Percentiles rank a stretch among this genome's conserved stretches.
Evolutionary conservation across 495 filamentous ascomycete genomes (phyloP).

Genomic region (Aspergillus leporis): DNA sequence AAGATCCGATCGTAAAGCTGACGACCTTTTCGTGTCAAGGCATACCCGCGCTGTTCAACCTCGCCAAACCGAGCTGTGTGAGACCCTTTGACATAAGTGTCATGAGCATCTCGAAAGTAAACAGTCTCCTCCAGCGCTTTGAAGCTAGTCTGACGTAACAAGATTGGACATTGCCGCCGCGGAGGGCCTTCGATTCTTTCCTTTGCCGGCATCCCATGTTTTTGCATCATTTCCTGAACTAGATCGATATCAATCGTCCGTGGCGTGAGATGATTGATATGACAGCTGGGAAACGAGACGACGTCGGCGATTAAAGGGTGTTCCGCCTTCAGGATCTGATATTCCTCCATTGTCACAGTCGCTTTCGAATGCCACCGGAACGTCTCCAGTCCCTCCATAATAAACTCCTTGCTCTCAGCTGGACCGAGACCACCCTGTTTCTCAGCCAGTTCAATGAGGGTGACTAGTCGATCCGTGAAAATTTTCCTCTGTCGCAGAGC

Average conservation of each 20-base stretch:
- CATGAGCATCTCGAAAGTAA: constrained; percentile 24
- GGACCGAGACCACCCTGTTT: constrained; percentile 20
- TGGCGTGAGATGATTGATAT: constrained; percentile 50
- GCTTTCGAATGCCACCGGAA: constrained; percentile 44
- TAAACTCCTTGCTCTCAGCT: constrained; percentile 29
- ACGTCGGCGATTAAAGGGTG: constrained; percentile 46
- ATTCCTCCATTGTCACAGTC: constrained; percentile 37
- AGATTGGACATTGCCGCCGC: constrained; percentile 32
- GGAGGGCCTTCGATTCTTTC: constrained; percentile 46
- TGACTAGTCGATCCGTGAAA: constrained; percentile 34
- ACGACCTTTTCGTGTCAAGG: constrained; percentile 39
- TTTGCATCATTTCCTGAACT: constrained; percentile 35
- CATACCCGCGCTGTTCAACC: constrained; percentile 44
- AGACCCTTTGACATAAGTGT: constrained; percentile 26
- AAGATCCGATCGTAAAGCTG: constrained; percentile 41
- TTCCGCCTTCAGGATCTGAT: constrained; percentile 35
- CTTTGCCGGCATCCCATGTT: constrained; percentile 36
- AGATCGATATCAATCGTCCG: constrained; percentile 45
- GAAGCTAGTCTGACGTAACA: constrained; percentile 47
- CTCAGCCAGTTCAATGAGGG: constrained; percentile 27
- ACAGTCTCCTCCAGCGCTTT: constrained; percentile 42
- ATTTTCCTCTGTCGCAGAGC: constrained; percentile 35
- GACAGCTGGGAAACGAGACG: constrained; percentile 40
- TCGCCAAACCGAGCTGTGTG: constrained; percentile 48
- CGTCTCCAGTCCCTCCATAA: constrained; percentile 35